Base-by-base conservation (phyloP, 208 protist species). In the Acanthamoeba culbertsoni region DNA sequence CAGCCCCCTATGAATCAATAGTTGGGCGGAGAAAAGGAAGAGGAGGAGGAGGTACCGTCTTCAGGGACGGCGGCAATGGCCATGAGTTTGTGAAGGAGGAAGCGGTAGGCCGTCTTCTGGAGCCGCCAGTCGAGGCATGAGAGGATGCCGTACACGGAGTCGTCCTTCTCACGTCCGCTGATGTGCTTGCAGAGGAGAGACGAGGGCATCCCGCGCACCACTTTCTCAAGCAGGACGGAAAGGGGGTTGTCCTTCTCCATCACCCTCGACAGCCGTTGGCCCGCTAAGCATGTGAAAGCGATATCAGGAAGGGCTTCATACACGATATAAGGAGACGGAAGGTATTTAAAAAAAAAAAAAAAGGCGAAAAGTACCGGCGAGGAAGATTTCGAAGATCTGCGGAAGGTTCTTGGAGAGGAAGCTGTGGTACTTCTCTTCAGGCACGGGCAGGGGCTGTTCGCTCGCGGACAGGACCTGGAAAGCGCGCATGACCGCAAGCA, bases 61-160 rank as follows among this genome's bases (percentile, higher is more conserved):
- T 89, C 79, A 31, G 79, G 55, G 28, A 71, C 84, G 45, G 73
- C 73, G 26, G 84, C 84, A 42, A 71, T 43, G 33, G 48, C 63
- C 88, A 92, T 92, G 63, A 92, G 57, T 31, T 73, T 55, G 65
- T 92, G 88, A 0, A 92, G 45, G 35, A 92, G 63, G 7, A 92
- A 37, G 45, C 88, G 88, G 63, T 92, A 92, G 46, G 88, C 88
- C n/a, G 88, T 92, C 43, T 92, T 92, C 63, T 92, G 88, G 10
- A 92, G 43, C 16, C 55, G 43, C 46, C 40, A 79, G 31, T 92
- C 88, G 42, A 45, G 73, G 20, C 43, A 84, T 7, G 73, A 84
- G 12, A 84, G 73, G 42, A 84, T 23, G 26, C 43, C 73, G 28
- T 84, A 45, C 14, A 84, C 28, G 26, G 43, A n/a, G 12, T 84